Evolutionary conservation across 495 filamentous ascomycete species (phyloP), one percentile per base, ranked within the genome.

Genomic region (Penicillium argentinense): DNA sequence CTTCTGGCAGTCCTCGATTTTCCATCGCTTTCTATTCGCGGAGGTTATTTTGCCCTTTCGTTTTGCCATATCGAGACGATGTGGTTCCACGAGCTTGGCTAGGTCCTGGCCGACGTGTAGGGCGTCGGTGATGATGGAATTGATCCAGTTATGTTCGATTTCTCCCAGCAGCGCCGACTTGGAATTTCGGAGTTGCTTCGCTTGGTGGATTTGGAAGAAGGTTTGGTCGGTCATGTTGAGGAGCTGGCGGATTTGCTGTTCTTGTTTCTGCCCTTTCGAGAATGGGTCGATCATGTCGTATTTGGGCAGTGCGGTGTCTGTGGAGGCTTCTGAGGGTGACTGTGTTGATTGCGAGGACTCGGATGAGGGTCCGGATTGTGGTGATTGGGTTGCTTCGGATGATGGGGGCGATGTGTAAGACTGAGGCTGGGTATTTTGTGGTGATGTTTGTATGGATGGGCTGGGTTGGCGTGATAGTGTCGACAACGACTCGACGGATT

Each of bases 91-190:
- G 9, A 57, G 26, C 11, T 36, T 36, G 14, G 27, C 24, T 19
- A 57, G 14, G 18, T 40, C 50, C 23, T 29, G 44, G 7, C 39
- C 32, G 19, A 45, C 33, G 17, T 42, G 37, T 9, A 28, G 24
- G 2, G 49, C 45, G 18, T 57, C 54, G 8, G 19, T 39, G 9
- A 53, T 47, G 3, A 50, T 53, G 7, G 54, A 45, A 22, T 47
- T 40, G 17, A 53, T 43, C 54, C 54, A 57, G n/a, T 50, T 45
- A 9, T 43, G 38, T 23, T 57, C 54, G 22, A 57, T 50, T 21
- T 57, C 49, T 18, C 54, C 54, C 12, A 57, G 38, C 5, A 30
- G 38, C 17, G 9, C n/a, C 7, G 37, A 37, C 7, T 53, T 53
- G 13, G 16, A 33, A 4, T 49, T 41, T 25, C 37, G 34, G 0